Evolutionary conservation across 2,329 filamentous ascomycete species (phyloP).

Genomic region (Alternaria ventricosa): DNA sequence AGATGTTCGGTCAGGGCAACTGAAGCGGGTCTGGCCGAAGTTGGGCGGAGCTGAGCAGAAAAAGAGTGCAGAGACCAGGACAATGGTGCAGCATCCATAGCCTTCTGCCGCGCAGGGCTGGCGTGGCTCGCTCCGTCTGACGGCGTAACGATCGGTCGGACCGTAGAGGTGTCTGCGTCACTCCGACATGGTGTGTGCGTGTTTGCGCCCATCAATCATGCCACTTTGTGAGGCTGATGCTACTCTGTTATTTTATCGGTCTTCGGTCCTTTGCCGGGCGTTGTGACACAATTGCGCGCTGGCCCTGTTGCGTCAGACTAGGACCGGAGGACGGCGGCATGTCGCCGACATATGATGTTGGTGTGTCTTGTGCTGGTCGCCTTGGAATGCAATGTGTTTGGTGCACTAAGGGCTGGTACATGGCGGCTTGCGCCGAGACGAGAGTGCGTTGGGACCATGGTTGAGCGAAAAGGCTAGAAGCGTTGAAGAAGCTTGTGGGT

Average conservation of each 20-base stretch:
- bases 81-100: slow-evolving; percentile 1
- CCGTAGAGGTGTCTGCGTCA: not conserved
- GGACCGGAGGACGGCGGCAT: slow-evolving; percentile 8
- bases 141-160: slow-evolving; percentile 4
- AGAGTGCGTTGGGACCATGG: not conserved
- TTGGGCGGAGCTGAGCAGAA: slow-evolving; percentile 12
- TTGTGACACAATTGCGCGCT: slow-evolving; percentile 10
- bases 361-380: not conserved
- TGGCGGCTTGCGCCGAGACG: slow-evolving; percentile 16
- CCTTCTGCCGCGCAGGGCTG: not conserved
- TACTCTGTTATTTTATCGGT: not conserved
- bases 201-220: not conserved
- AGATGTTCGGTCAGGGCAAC: slow-evolving; percentile 5
- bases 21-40: slow-evolving; percentile 14
- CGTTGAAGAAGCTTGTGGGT: slow-evolving; percentile 15
- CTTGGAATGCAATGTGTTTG: not conserved
- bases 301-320: slow-evolving; percentile 2
- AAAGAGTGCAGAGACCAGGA: not conserved
- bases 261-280: slow-evolving; percentile 12
- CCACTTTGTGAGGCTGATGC: slow-evolving; percentile 2
- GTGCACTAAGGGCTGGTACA: slow-evolving; percentile 9
- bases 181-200: not conserved
- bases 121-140: slow-evolving; percentile 2
- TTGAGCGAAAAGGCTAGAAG: slow-evolving; percentile 7
- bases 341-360: slow-evolving; percentile 10